These are phyloP conservation scores for Clathrospora elynae DNA, from an alignment of 2,329 filamentous ascomycete genomes.

Conservation along the genomic window DNA sequence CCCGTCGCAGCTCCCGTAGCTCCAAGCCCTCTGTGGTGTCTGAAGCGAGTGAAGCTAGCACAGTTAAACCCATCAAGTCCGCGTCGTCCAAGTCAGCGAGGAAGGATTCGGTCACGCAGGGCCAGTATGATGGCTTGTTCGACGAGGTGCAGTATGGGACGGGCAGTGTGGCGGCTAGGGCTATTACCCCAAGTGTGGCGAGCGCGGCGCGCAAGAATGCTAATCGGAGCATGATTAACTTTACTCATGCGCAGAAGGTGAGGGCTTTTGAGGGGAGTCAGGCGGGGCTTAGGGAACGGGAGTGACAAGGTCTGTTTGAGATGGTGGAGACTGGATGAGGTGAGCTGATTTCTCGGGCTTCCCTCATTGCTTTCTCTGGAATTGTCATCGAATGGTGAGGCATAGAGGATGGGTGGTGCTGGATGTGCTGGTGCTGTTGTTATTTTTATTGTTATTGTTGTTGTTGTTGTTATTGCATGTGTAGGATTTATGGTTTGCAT, in stretches of 20 bases:
- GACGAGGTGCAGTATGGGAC: conserved; percentile 36
- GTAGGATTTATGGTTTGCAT: too few relatives aligned
- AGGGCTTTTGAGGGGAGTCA: conserved; percentile 33
- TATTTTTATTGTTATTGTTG: too few relatives aligned
- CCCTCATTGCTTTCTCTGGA: too few relatives aligned
- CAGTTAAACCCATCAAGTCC: conserved; percentile 37
- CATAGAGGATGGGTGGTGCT: too few relatives aligned
- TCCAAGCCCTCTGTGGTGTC: conserved; percentile 29
- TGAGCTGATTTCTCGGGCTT: not conserved
- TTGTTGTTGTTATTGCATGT: too few relatives aligned
- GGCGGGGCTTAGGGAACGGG: conserved; percentile 1
- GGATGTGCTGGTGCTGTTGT: too few relatives aligned
- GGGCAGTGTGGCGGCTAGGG: conserved; percentile 43
- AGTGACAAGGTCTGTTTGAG: not conserved
- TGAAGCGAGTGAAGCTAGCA: conserved; percentile 45
- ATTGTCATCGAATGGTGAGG: too few relatives aligned
- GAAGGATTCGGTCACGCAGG: conserved; percentile 42
- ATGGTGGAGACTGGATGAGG: not conserved
- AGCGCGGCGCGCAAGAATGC: conserved; percentile 39
- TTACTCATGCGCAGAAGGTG: conserved; percentile 40
- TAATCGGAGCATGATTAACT: conserved; percentile 46
- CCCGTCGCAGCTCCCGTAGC: conserved; percentile 26
- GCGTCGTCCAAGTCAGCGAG: conserved; percentile 25
- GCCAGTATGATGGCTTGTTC: conserved; percentile 38
- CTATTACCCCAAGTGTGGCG: conserved; percentile 48